Evolutionary conservation across 108 stramenopile species (phyloP).

Genomic region (Chaetoceros muelleri): DNA sequence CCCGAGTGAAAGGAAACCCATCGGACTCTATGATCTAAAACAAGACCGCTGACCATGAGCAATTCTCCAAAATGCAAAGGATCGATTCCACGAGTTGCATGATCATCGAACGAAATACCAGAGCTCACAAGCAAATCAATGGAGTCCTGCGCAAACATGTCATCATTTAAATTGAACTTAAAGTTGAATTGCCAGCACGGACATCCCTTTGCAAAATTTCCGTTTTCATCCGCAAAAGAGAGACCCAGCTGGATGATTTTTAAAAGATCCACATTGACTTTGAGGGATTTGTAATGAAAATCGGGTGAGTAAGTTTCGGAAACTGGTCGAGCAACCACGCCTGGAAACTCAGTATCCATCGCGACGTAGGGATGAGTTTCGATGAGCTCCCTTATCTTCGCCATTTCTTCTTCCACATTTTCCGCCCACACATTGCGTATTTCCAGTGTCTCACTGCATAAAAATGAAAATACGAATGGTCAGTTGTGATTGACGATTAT

Average conservation of each 20-base stretch:
- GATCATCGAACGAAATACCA: conserved; percentile 93
- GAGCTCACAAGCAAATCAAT: conserved; percentile 91
- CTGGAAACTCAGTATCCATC: conserved; percentile 99
- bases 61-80: conserved; percentile 93
- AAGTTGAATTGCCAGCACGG: conserved; percentile 99
- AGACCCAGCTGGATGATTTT: conserved; percentile 98
- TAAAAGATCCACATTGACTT: conserved; percentile 96
- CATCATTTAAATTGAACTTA: conserved; percentile 84
- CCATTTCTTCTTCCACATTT: conserved; percentile 92
- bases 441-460: conserved; percentile 59
- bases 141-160: conserved; percentile 98
- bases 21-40: conserved; percentile 88
- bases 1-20: conserved; percentile 98
- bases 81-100: conserved; percentile 90
- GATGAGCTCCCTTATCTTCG: conserved; percentile 81
- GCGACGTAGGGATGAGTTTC: conserved; percentile 94
- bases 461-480: background rate
- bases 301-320: conserved; percentile 85
- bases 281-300: conserved; percentile 96
- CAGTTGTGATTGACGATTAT: conserved; percentile 1
- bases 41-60: conserved; percentile 93
- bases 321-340: conserved; percentile 97
- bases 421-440: conserved; percentile 91
- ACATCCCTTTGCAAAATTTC: conserved; percentile 86
- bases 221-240: conserved; percentile 87